Percentiles rank a stretch among this genome's conserved stretches.
Evolutionary conservation across 2,329 filamentous ascomycete genomes (phyloP).

Genomic region (Aspergillus thermomutatus): DNA sequence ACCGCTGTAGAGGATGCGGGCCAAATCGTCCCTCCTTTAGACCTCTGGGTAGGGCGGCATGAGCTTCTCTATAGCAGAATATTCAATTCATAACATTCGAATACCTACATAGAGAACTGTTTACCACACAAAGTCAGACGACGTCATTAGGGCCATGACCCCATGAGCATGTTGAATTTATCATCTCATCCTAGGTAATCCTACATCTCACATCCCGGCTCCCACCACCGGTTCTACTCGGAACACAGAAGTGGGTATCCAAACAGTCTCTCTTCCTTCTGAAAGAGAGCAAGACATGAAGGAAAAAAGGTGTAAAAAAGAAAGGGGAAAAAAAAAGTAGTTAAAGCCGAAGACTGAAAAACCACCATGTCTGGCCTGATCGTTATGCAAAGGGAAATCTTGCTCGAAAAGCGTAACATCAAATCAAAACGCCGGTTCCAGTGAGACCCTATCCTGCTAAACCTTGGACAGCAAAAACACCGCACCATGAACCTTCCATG

Average conservation of each 20-base stretch:
- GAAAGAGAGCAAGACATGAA: constrained; percentile 1
- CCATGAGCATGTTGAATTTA: constrained; percentile 22
- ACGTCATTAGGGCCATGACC: constrained; percentile 15
- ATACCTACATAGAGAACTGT: constrained; percentile 3
- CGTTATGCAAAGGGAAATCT: constrained; percentile 20
- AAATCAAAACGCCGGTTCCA: constrained; percentile 31
- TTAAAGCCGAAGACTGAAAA: constrained; percentile 15
- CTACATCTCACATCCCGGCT: constrained; percentile 28
- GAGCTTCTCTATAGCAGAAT: constrained; percentile 65
- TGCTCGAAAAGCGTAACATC: constrained; percentile 15
- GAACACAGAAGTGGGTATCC: constrained; percentile 30
- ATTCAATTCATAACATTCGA: constrained; percentile 56
- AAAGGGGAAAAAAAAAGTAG: constrained; percentile 9
- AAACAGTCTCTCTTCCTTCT: constrained; percentile 16
- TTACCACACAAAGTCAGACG: neutral
- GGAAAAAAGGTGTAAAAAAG: constrained; percentile 9
- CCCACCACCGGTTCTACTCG: constrained; percentile 20
- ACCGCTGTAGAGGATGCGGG: constrained; percentile 53
- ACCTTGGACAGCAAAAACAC: constrained; percentile 30
- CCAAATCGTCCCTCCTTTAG: constrained; percentile 59
- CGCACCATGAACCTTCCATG: constrained; percentile 33
- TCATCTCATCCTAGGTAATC: constrained; percentile 27
- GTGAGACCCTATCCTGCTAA: constrained; percentile 29
- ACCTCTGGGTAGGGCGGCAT: constrained; percentile 64
- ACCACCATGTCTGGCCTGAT: constrained; percentile 14